These are phyloP conservation scores for Beauveria medogensis DNA, from an alignment of 2,329 filamentous ascomycete genomes.

Conservation along the genomic window DNA sequence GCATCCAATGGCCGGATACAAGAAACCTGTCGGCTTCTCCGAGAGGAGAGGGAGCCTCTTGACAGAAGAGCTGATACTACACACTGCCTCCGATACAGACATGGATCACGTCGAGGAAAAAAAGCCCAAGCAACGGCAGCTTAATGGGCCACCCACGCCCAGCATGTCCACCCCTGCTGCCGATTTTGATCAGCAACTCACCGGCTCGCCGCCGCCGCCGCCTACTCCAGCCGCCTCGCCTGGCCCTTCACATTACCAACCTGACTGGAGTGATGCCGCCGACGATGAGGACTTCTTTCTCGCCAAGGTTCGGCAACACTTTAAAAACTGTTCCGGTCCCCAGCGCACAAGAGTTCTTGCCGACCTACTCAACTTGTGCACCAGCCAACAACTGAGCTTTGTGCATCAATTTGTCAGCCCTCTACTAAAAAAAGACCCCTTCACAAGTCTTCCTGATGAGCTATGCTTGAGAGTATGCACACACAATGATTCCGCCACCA, in stretches of 20 bases:
- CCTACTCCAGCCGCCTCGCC: slow-evolving; percentile 59
- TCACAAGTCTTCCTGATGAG: slow-evolving; percentile 85
- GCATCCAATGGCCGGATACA: slow-evolving; percentile 33
- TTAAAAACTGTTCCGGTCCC: slow-evolving; percentile 65
- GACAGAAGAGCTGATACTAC: slow-evolving; percentile 49
- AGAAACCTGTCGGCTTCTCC: slow-evolving; percentile 50
- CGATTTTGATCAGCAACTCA: slow-evolving; percentile 54
- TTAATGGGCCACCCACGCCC: slow-evolving; percentile 54
- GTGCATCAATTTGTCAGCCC: slow-evolving; percentile 95
- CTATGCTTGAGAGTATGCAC: slow-evolving; percentile 72
- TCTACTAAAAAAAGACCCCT: slow-evolving; percentile 90
- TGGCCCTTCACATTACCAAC: slow-evolving; percentile 51
- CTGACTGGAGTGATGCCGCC: slow-evolving; percentile 69
- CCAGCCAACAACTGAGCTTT: slow-evolving; percentile 90
- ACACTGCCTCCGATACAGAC: slow-evolving; percentile 34
- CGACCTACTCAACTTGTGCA: slow-evolving; percentile 87
- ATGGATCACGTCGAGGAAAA: slow-evolving; percentile 45
- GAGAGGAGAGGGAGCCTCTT: slow-evolving; percentile 52
- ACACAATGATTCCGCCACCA: neutral
- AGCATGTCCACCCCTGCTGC: slow-evolving; percentile 58
- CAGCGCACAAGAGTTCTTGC: slow-evolving; percentile 76
- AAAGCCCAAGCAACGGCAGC: slow-evolving; percentile 33
- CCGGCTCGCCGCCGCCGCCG: slow-evolving; percentile 54
- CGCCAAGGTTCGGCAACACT: slow-evolving; percentile 69
- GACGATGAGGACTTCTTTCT: slow-evolving; percentile 79